These are phyloP conservation scores for Pisolithus microcarpus DNA, from an alignment of 768 basidiomycete species.

Conservation along the genomic window DNA sequence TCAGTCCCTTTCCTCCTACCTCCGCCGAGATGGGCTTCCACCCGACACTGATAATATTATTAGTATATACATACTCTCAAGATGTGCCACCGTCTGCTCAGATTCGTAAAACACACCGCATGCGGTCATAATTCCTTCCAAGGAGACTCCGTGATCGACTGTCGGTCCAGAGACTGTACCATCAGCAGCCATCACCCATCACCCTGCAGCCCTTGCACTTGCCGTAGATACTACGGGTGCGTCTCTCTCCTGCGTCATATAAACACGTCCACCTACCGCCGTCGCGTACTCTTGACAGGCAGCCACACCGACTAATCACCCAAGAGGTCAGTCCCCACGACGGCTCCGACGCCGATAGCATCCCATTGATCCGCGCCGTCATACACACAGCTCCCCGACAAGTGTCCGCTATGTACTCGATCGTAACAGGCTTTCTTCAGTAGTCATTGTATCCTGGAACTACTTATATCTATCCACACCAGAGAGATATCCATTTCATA, in stretches of 20 bases:
- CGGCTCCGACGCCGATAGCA: not conserved
- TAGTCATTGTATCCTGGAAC: no score
- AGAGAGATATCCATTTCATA: conserved; percentile 20
- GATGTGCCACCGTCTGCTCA: conserved; percentile 64
- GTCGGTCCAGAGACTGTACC: conserved; percentile 36
- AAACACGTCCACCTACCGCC: not conserved
- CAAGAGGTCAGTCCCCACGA: conserved; percentile 33
- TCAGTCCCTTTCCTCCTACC: conserved; percentile 35
- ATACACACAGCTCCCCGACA: conserved; percentile 29
- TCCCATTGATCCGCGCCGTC: conserved; percentile 12
- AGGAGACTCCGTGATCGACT: conserved; percentile 45
- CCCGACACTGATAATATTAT: conserved; percentile 1
- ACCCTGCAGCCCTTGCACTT: conserved; percentile 40
- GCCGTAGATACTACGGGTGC: conserved; percentile 52
- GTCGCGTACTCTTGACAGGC: conserved; percentile 25
- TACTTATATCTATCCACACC: not conserved
- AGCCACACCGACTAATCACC: conserved; percentile 47
- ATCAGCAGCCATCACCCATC: conserved; percentile 45
- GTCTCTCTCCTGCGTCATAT: conserved; percentile 9
- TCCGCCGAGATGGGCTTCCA: conserved; percentile 41
- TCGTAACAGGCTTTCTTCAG: no score
- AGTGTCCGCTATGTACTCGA: conserved; percentile 23
- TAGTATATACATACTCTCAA: no score
- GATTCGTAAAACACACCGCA: conserved; percentile 39
- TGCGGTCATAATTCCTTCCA: conserved; percentile 53